Base-by-base conservation (phyloP, 306 rosid species). In the Prinsepia uniflora region DNA sequence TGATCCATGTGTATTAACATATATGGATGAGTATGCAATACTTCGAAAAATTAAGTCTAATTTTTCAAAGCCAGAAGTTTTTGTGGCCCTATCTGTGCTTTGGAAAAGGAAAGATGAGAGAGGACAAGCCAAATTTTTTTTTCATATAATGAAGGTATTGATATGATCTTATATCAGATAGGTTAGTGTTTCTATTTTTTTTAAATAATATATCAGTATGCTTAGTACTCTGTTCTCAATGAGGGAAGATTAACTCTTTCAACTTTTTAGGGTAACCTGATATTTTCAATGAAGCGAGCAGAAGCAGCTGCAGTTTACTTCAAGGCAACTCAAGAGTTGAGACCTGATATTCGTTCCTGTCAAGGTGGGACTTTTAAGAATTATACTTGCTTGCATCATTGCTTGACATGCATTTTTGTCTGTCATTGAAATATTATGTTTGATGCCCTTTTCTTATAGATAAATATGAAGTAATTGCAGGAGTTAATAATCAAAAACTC, bases 11-110 rank as follows among this genome's bases (percentile, higher is more conserved):
- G 67, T 86, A 73, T 53, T 89, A 63, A 95, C 99, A 68, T 95
- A 86, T 68, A 91, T 95, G 97, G 99, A 95, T 86, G 99, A 95
- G 83, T 95, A 89, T 86, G 99, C 99, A 72, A 91, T 95, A 91
- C 96, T 91, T 84, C 84, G 91, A 56, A 95, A 91, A 83, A 77
- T 80, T 14, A 91, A 89, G 83, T 95, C 92, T 63, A 96, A 91
- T 81, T 84, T 78, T 82, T 80, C 96, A 55, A 95, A 89, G 89
- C 84, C 99, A 67, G 99, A 95, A 86, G 99, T 87, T 81, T 89
- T 89, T 85, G 99, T 95, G 56, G 89, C 97, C 72, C 76, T 95
- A 63, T 89, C 96, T 72, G 97, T 89, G 72, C 82, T 95, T 76
- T 91, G 96, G 94, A 96, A 91, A 91, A 86, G 82, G 81, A 95